phyloP scores from a whole-genome alignment of 768 basidiomycete genomes.

The Suillus decipiens region DNA sequence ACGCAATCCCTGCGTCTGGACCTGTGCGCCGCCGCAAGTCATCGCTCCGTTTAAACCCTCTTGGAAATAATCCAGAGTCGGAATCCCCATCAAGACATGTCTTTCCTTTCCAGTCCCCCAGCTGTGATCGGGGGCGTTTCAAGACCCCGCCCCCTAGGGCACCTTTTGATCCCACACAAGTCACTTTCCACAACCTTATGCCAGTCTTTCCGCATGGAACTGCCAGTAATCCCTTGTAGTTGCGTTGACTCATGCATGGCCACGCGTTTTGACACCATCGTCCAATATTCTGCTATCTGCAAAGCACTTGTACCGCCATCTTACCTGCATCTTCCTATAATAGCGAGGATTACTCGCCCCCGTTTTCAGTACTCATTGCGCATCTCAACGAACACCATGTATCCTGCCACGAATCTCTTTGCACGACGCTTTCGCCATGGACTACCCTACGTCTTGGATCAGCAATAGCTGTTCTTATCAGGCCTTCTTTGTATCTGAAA shows the following conservation, averaged over 20 bases:
- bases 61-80: conserved; percentile 31
- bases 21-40: conserved; percentile 63
- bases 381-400: conserved; percentile 33
- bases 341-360: conserved; percentile 21
- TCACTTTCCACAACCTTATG: conserved; percentile 63
- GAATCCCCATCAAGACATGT: conserved; percentile 22
- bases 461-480: conserved; percentile 21
- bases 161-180: conserved; percentile 48
- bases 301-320: conserved; percentile 27
- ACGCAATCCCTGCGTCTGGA: conserved; percentile 38
- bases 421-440: conserved; percentile 28
- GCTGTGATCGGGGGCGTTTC: conserved; percentile 22
- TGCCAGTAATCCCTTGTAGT: conserved; percentile 18
- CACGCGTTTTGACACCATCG: conserved; percentile 8
- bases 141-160: conserved; percentile 36
- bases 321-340: conserved; percentile 35
- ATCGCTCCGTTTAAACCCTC: conserved; percentile 51
- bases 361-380: conserved; percentile 23
- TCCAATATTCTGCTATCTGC: conserved; percentile 15
- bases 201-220: conserved; percentile 46
- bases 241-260: conserved; percentile 7
- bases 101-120: conserved; percentile 29
- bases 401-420: conserved; percentile 26
- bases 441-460: conserved; percentile 32
- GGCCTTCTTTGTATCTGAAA: conserved; percentile 18